Base-by-base conservation (phyloP, 164 flowering plant species). In the Piper longum region DNA sequence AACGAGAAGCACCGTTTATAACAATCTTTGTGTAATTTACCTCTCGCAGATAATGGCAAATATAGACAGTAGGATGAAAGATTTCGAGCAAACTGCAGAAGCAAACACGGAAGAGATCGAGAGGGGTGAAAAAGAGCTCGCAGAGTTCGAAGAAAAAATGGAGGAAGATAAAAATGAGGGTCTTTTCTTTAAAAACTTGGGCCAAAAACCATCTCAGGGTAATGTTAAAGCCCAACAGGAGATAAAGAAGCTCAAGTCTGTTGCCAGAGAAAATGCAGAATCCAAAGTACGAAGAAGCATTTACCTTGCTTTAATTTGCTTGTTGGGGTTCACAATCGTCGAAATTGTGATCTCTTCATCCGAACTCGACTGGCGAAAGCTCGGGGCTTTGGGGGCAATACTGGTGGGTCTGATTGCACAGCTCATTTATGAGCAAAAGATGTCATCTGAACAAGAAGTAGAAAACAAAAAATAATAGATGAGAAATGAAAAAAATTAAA, bases 11-110 rank as follows among this genome's bases (percentile, higher is more conserved):
- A 3, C 52, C 7, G 12, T 5, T 9, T 1, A 48, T 48, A 14
- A 48, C 12, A 2, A 0, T 68, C 40, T 62, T 62, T 57, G 19
- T 74, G 12, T 70, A 26, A 26, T 26, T 26, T 74, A 56, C 73
- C 62, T 65, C 76, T 56, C 13, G 66, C 93, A 92, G 98, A 86
- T 87, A 65, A 82, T 83, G 88, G 89, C 70, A 74, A 85, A 82
- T 36, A 65, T 89, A 56, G 92, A 85, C 65, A 78, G 77, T 64
- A 70, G 67, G 67, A 85, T 92, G 85, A 84, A 81, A 69, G 86
- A 82, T 1, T 86, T 86, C 13, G 89, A 88, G 71, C 96, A 92
- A 76, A 70, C 77, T 62, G 71, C 79, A 54, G 87, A 77, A 64
- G 13, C 69, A 54, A 83, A 74, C 78, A 83, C 63, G 58, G 18